Conservation (phyloP, 345 rosid genomes). For the Anacardium occidentale region DNA sequence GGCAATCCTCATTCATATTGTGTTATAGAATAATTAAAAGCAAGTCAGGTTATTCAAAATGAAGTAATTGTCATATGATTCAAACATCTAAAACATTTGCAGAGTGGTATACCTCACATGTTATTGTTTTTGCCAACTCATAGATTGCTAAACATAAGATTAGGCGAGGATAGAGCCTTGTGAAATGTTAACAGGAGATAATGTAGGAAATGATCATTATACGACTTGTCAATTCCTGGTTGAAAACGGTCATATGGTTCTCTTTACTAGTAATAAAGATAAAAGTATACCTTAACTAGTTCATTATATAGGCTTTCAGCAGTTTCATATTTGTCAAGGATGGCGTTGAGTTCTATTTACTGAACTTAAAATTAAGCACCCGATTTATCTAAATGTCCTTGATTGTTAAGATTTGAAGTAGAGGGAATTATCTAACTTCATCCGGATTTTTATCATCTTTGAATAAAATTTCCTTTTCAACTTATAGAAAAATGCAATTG, state of each 20-base stretch:
- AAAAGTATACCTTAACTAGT: background rate
- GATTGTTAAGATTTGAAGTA: constrained; percentile 1
- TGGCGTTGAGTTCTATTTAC: background rate
- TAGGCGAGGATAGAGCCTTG: background rate
- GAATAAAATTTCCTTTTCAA: constrained; percentile 4
- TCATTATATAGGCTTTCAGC: background rate
- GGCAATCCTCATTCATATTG: constrained; percentile 10
- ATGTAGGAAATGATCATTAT: background rate
- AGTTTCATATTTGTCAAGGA: background rate
- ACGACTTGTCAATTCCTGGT: background rate
- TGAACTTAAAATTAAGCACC: background rate
- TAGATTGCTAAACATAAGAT: background rate
- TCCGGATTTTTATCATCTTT: background rate
- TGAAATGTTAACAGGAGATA: background rate
- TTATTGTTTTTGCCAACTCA: background rate
- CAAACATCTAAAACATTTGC: background rate
- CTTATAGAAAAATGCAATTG: background rate
- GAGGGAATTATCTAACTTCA: background rate
- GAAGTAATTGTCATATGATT: constrained; percentile 1
- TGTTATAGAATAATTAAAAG: background rate
- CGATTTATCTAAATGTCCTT: background rate
- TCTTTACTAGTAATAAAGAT: background rate
- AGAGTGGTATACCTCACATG: constrained; percentile 4
- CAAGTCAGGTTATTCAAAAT: constrained; percentile 6
- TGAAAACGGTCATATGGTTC: background rate